Percentiles rank a stretch among this genome's conserved stretches.
Conservation (phyloP, 2,329 filamentous ascomycete genomes). For the Botrytis aclada region DNA sequence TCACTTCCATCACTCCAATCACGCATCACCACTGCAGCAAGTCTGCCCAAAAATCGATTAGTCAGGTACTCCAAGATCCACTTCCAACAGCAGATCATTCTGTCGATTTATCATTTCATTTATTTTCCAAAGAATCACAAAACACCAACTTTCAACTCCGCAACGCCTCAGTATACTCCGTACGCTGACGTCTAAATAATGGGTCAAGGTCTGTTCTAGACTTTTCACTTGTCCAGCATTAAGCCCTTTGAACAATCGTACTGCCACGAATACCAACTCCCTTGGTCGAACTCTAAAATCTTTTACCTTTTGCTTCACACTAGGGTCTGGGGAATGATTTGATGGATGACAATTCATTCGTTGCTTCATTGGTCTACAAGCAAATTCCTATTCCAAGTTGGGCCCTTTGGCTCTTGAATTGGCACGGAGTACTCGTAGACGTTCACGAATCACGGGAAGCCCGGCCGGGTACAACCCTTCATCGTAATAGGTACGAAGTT, state of each 20-base stretch:
- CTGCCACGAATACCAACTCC: conserved; percentile 6
- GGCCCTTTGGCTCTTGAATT: background rate
- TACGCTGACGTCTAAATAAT: background rate
- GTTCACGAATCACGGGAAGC: background rate
- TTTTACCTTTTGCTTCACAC: background rate
- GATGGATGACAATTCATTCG: background rate
- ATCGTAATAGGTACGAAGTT: background rate
- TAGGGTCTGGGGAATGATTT: no score
- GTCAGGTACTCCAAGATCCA: background rate
- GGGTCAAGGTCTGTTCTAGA: background rate
- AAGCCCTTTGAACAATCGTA: background rate
- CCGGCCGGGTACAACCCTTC: background rate
- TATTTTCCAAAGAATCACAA: background rate
- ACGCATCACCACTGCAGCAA: background rate
- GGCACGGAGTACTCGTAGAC: background rate
- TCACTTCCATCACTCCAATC: background rate
- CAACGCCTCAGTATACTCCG: background rate
- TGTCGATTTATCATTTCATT: background rate
- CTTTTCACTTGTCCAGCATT: background rate
- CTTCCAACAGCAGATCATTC: background rate
- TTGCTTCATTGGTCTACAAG: background rate
- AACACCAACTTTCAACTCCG: background rate
- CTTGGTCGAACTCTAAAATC: background rate
- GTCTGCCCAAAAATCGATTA: background rate
- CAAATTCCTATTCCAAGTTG: background rate